Conservation (phyloP, 2,329 filamentous ascomycete species). For the Aspergillus viridinutans region DNA sequence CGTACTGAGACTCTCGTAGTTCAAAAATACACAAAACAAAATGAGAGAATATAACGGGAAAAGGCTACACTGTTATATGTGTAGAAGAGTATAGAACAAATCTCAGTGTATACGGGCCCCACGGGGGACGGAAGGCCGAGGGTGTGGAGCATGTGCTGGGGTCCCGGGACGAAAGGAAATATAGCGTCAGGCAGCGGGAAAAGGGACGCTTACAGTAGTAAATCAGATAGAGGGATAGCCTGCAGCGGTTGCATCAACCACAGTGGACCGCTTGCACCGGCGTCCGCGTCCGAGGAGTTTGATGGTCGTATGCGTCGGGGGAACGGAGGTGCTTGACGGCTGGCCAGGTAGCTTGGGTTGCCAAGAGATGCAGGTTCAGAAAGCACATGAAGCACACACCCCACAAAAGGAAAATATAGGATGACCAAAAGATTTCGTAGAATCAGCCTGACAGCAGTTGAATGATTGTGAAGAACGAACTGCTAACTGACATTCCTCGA, state of each 20-base stretch:
- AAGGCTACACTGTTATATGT: background rate
- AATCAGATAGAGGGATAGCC: slow-evolving; percentile 1
- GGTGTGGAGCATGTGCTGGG: background rate
- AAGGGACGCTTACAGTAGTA: slow-evolving; percentile 19
- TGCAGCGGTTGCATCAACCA: slow-evolving; percentile 4
- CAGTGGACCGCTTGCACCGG: slow-evolving; percentile 12
- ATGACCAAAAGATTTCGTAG: background rate
- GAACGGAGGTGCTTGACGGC: slow-evolving; percentile 28
- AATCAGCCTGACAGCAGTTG: background rate
- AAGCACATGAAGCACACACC: slow-evolving; percentile 3
- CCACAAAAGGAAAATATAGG: background rate
- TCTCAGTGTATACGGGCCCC: slow-evolving; percentile 1
- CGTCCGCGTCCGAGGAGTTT: slow-evolving; percentile 12
- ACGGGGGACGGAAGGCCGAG: background rate
- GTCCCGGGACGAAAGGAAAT: slow-evolving; percentile 7
- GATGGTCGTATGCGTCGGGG: slow-evolving; percentile 22
- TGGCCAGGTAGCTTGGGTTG: slow-evolving; percentile 5
- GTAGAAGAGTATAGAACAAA: background rate
- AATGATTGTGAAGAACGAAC: background rate
- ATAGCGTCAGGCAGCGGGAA: slow-evolving; percentile 18
- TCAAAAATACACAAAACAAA: slow-evolving; percentile 3
- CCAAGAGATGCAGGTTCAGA: slow-evolving; percentile 10
- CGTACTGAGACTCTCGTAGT: slow-evolving; percentile 9
- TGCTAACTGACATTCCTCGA: background rate
- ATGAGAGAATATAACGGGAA: background rate